Conservation (phyloP, 1,284 basidiomycete genomes). For the Paramarasmius palmivorus region DNA sequence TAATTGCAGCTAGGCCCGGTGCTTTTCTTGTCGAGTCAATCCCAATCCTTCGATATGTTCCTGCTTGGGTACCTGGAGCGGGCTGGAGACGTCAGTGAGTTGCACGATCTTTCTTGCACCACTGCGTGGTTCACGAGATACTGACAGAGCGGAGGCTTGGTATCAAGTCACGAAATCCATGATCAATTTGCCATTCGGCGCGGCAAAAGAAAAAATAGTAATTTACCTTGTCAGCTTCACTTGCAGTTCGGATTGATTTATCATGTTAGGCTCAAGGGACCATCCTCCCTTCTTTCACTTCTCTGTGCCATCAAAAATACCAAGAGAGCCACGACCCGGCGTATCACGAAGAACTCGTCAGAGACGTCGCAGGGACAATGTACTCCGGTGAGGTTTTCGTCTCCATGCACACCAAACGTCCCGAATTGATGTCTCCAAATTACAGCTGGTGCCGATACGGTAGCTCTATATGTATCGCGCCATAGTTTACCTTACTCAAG, state of each 20-base stretch:
- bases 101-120: neutral
- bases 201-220: neutral
- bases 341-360: neutral
- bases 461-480: neutral
- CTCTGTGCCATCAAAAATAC: neutral
- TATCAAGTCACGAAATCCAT: neutral
- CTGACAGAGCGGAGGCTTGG: neutral
- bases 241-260: neutral
- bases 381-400: neutral
- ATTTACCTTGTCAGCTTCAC: neutral
- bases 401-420: too few species aligned
- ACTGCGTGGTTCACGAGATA: neutral
- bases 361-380: neutral
- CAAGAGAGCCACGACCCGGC: neutral
- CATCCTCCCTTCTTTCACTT: neutral
- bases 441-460: conserved; percentile 1
- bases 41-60: conserved; percentile 20
- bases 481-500: too few species aligned
- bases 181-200: neutral
- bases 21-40: conserved; percentile 16
- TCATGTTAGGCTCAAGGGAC: neutral
- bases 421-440: neutral
- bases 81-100: neutral
- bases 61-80: conserved; percentile 5
- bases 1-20: conserved; percentile 13